Conservation (phyloP, 208 protist genomes). For the Spongospora subterranea region DNA sequence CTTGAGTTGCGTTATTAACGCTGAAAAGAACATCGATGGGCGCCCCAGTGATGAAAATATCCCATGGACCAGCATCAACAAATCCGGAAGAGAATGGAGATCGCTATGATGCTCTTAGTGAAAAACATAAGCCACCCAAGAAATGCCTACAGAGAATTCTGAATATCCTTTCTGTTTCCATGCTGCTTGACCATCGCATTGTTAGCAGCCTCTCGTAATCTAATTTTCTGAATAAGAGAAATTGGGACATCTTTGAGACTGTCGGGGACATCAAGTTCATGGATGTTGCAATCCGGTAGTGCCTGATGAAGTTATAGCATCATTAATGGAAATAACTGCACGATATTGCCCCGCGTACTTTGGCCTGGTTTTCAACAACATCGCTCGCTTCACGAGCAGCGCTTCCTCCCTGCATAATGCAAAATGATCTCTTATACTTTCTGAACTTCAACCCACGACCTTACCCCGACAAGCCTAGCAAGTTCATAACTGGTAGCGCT, state of each 20-base stretch:
- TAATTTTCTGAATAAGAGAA: constrained; percentile 20
- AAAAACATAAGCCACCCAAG: neutral
- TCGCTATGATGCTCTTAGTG: neutral
- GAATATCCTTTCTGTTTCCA: neutral
- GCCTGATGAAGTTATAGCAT: no score
- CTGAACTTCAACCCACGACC: no score
- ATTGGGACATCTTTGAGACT: neutral
- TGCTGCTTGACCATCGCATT: neutral
- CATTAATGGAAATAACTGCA: neutral
- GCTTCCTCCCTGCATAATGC: neutral
- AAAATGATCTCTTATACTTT: neutral
- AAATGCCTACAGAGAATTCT: neutral
- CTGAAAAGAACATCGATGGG: neutral
- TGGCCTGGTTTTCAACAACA: neutral
- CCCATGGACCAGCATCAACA: constrained; percentile 4
- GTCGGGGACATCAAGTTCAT: neutral
- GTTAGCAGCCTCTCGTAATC: neutral
- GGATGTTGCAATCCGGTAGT: neutral
- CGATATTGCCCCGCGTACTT: neutral
- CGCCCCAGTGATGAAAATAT: constrained; percentile 22
- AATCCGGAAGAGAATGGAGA: neutral
- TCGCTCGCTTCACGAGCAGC: neutral
- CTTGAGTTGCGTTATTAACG: neutral
- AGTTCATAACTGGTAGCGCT: neutral
- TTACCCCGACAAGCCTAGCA: neutral